A percentile compares a stretch with the other conserved stretches of the same genome.
phyloP scores from a whole-genome alignment of 1,139 yeast species.

The Candida anutae region DNA sequence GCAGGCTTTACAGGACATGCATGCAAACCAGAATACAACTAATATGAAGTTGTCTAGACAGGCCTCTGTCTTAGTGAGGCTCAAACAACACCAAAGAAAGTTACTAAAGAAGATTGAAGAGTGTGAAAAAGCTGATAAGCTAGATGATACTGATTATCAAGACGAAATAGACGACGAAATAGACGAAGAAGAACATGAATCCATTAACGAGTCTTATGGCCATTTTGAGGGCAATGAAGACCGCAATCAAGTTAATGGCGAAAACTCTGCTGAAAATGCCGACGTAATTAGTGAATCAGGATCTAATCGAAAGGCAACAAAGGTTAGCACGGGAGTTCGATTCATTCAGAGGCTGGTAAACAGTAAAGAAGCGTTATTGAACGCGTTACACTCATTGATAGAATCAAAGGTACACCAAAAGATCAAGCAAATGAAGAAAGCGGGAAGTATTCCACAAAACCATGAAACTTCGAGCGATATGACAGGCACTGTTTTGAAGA shows the following conservation, averaged over 20 bases:
- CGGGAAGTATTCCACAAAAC: conserved; percentile 1
- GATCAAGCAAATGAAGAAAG: conserved; percentile 3
- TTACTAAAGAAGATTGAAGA: conserved; percentile 1
- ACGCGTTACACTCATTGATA: conserved; percentile 32
- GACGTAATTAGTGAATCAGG: conserved; percentile 1
- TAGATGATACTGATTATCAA: no score
- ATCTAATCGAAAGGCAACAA: background rate
- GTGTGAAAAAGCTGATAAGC: background rate
- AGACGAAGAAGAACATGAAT: conserved; percentile 7
- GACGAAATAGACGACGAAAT: conserved; percentile 3
- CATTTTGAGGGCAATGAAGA: conserved; percentile 1
- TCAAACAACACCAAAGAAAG: conserved; percentile 1
- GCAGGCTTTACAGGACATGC: background rate
- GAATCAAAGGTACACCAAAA: conserved; percentile 20
- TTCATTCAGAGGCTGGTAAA: conserved; percentile 13
- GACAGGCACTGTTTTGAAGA: conserved; percentile 11
- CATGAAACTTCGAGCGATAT: conserved; percentile 13
- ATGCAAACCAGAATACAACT: background rate
- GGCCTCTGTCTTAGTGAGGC: no score
- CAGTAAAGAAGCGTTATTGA: conserved; percentile 24
- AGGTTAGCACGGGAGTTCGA: conserved; percentile 1
- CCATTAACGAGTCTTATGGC: conserved; percentile 4
- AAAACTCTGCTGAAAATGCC: conserved; percentile 3
- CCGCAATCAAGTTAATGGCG: conserved; percentile 4
- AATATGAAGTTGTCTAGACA: no score